Percentiles rank a stretch among this genome's conserved stretches.
Evolutionary conservation across 805 yeast genomes (phyloP).

Genomic region (Kodamaea restingae): DNA sequence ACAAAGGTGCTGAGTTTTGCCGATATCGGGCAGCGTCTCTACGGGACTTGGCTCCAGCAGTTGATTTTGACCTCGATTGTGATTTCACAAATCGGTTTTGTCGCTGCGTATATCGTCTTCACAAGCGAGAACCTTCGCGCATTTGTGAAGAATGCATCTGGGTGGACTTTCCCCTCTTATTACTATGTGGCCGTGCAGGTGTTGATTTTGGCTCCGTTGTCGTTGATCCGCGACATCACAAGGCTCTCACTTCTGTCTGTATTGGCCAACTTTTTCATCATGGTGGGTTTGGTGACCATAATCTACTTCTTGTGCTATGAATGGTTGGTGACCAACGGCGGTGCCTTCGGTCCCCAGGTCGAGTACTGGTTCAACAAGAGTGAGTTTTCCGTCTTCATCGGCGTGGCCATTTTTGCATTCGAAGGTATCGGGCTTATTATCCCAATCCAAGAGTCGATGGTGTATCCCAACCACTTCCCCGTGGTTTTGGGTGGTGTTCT

Average conservation of each 20-base stretch:
- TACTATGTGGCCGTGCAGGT: constrained; percentile 55
- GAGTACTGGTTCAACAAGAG: constrained; percentile 48
- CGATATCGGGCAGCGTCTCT: constrained; percentile 63
- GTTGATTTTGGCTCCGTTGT: constrained; percentile 58
- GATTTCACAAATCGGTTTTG: constrained; percentile 73
- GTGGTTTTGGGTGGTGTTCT: constrained; percentile 59
- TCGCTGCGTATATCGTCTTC: constrained; percentile 76
- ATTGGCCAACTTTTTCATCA: constrained; percentile 65
- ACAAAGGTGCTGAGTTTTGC: constrained; percentile 73
- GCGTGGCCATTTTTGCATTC: constrained; percentile 84
- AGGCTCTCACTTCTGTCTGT: constrained; percentile 69
- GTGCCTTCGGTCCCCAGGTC: constrained; percentile 45
- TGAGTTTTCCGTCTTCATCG: constrained; percentile 69
- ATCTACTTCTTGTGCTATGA: constrained; percentile 50
- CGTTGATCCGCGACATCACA: constrained; percentile 72
- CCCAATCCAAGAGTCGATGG: constrained; percentile 81
- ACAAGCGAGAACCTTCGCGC: constrained; percentile 71
- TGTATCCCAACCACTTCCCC: constrained; percentile 69
- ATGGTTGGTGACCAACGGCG: constrained; percentile 36
- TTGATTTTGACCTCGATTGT: constrained; percentile 62
- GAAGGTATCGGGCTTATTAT: constrained; percentile 82
- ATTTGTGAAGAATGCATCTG: constrained; percentile 51
- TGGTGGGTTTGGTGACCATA: constrained; percentile 63
- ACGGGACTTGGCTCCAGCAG: constrained; percentile 62
- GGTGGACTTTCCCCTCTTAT: constrained; percentile 30